Base-by-base conservation (phyloP, 1,139 yeast species). In the Pichia cactophila region DNA sequence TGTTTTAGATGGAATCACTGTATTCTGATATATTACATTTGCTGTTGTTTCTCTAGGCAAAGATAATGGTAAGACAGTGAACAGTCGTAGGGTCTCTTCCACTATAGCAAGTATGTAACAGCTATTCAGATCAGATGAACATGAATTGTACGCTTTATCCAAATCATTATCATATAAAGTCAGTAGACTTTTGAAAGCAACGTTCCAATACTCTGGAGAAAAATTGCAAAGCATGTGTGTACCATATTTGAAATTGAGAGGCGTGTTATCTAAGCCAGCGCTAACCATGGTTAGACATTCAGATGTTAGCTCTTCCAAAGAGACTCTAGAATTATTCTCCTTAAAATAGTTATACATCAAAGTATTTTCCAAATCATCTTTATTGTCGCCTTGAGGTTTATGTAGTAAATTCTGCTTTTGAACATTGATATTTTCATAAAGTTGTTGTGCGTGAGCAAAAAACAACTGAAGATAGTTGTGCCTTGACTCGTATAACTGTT, bases 231-330 rank as follows among this genome's bases (percentile, higher is more conserved):
- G 66, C 45, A 80, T 83, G 0, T 87, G 87, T 54, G 83, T 60
- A 14, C 83, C 71, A 56, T 80, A 80, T 54, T 77, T 75, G 50
- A 84, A 67, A 48, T 78, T 83, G 33, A 83, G 69, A 0, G 90
- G 84, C 0, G 84, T 78, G 52, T 86, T 85, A 60, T 85, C 92
- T 35, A 85, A 66, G 0, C 94, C 94, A 5, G 92, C 92, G 56
- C 89, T 82, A 0, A 85, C 82, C 83, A 84, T 79, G 0, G 92
- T 82, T 43, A 85, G 67, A 60, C 90, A 83, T 8, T 83, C 73
- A 44, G 87, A 79, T 48, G 73, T 73, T 44, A 83, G 63, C 58
- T 84, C 88, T 2, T 65, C 64, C 37, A 44, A 44, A 7, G 49
- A 50, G 9, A 61, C 37, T 14, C 37, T 47, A 11, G 47, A 44